These are phyloP conservation scores for Arbutus unedo DNA, from an alignment of 148 eudicot species.

Conservation along the genomic window DNA sequence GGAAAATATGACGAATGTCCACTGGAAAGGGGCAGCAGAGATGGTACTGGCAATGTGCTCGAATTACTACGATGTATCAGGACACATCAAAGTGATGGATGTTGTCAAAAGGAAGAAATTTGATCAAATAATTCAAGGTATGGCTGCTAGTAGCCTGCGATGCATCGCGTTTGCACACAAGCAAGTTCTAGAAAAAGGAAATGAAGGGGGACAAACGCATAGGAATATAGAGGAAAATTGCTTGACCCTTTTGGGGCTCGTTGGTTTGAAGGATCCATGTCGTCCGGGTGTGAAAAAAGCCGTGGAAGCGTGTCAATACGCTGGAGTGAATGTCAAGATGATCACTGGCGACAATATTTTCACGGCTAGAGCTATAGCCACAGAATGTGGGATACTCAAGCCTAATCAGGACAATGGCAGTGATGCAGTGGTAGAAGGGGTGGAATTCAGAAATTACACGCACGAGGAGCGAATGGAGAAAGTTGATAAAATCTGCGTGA, in stretches of 20 bases:
- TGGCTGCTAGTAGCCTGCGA: conserved; percentile 6
- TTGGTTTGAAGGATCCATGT: conserved; percentile 16
- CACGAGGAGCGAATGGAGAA: conserved; percentile 16
- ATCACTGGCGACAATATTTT: conserved; percentile 19
- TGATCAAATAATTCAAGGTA: conserved; percentile 8
- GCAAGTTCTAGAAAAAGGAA: background rate
- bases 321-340: conserved; percentile 19
- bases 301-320: background rate
- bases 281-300: conserved; percentile 11
- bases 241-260: conserved; percentile 13
- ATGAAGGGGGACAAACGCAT: background rate
- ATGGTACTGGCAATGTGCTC: background rate
- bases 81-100: conserved; percentile 8
- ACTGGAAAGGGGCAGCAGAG: conserved; percentile 21
- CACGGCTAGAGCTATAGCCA: conserved; percentile 22
- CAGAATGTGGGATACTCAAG: conserved; percentile 25
- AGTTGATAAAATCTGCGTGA: conserved; percentile 14
- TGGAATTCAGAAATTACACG: conserved; percentile 14
- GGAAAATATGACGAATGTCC: background rate
- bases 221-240: background rate
- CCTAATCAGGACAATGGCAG: background rate
- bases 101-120: background rate
- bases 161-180: conserved; percentile 28
- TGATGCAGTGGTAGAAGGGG: conserved; percentile 3
- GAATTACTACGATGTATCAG: background rate